Base-by-base conservation (phyloP, 176 grass and related monocot species). In the Bolboschoenus planiculmis region DNA sequence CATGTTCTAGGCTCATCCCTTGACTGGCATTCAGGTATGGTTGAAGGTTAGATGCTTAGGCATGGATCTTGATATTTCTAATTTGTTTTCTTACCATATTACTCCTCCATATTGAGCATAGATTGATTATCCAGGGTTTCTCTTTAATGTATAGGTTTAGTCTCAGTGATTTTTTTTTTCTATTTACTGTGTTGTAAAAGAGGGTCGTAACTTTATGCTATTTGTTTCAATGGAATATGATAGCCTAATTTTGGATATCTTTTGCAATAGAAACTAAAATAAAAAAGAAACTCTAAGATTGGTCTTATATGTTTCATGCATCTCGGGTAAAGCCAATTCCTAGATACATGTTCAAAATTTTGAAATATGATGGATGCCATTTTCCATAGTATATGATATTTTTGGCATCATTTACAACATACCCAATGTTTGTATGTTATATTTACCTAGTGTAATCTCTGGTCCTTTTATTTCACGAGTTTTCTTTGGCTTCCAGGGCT, bases 401-500 rank as follows among this genome's bases (percentile, higher is more conserved):
- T 15, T 8, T 15, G 70, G 43, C 42, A 29, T 29, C 42, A 1
- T 82, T 61, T 3, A 73, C 10, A 13, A 53, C 20, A 77, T 53
- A 5, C 2, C 14, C 11, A 7, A 77, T 29, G 24, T 30, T 31
- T n/a, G 46, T 18, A 33, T 24, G 5, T 30, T 33, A 1, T 62
- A 55, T 85, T 78, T 97, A 97, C 94, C 90, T 85, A 86, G 79
- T 71, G 84, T 71, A 47, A 73, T 84, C 72, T 79, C 54, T 18
- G 90, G 91, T 56, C 94, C 91, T 85, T 90, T 94, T 89, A 98
- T 91, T 33, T 89, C 87, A 13, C 88, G 85, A 85, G 81, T 90
- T 88, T 88, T 98, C 87, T 91, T 98, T 82, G 95, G 88, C 34
- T 74, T 95, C 95, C 95, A 98, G 70, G 87, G 84, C 90, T 87